A percentile compares a stretch with the other conserved stretches of the same genome.
Evolutionary conservation across 352 stramenopile species (phyloP).

Genomic region (Pythium phragmiticola): DNA sequence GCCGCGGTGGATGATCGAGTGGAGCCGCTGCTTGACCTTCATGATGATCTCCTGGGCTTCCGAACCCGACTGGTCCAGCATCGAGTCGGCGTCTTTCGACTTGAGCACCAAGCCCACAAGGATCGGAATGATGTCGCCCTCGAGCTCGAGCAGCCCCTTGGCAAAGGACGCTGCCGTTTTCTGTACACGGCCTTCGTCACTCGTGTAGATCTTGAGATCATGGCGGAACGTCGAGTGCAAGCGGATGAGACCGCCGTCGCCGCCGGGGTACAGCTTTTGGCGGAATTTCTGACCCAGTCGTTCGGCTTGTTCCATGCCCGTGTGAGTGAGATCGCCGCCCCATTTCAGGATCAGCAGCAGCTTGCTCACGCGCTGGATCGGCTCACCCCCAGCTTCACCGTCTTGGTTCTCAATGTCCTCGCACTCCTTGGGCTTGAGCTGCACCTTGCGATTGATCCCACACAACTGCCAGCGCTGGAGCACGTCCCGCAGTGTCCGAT

Average conservation of each 20-base stretch:
- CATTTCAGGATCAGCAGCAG: conserved; percentile 99
- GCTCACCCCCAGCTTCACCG: conserved; percentile 24
- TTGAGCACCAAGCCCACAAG: conserved; percentile 93
- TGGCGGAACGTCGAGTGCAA: conserved; percentile 99
- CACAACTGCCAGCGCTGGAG: conserved; percentile 95
- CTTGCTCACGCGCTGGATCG: conserved; percentile 70
- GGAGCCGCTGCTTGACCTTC: conserved; percentile 85
- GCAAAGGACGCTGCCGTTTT: conserved; percentile 99
- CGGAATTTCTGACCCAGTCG: conserved; percentile 91
- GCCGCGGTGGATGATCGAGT: conserved; percentile 84
- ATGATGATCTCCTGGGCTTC: conserved; percentile 92
- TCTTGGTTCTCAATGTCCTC: conserved; percentile 24
- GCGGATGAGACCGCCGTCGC: conserved; percentile 95
- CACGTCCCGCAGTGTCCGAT: conserved; percentile 92
- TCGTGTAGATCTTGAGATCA: conserved; percentile 99
- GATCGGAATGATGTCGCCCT: conserved; percentile 99
- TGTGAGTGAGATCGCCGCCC: conserved; percentile 98
- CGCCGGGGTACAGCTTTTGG: conserved; percentile 88
- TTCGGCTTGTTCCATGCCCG: conserved; percentile 95
- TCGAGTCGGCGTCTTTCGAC: conserved; percentile 91
- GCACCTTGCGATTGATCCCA: conserved; percentile 99
- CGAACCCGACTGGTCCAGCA: conserved; percentile 98
- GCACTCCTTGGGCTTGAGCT: conserved; percentile 87
- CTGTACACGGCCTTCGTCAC: conserved; percentile 99
- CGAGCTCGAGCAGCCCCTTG: conserved; percentile 98